Base-by-base conservation (phyloP, 257 asterid species). In the Rehmannia glutinosa region DNA sequence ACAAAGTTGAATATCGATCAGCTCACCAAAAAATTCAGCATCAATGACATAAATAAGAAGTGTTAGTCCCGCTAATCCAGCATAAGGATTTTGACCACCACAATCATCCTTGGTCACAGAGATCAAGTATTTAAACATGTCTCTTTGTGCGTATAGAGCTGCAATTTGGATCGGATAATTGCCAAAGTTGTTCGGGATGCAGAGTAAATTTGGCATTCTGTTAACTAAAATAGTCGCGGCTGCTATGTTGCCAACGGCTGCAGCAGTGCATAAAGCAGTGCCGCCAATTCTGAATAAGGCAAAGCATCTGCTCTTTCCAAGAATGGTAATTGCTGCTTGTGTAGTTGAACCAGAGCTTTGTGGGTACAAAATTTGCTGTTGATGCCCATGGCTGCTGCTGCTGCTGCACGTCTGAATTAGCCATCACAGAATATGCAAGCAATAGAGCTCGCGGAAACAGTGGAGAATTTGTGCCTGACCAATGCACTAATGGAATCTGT, bases 301-400 rank as follows among this genome's bases (percentile, higher is more conserved):
- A n/a, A n/a, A n/a, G n/a, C n/a, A n/a, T n/a, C n/a, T n/a, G n/a
- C n/a, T n/a, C 28, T 42, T 38, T 73, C 73, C 77, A 73, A 19
- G 43, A 6, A 0, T 0, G 24, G 50, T 64, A 73, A 42, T 73
- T 65, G 8, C 56, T n/a, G 9, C 41, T 27, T 6, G 8, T 11
- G 20, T 19, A 8, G 41, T 20, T 11, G 15, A 66, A n/a, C 64
- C 64, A 38, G 7, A 73, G 69, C 50, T 58, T 66, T 15, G 52
- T 38, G 8, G 77, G 53, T 0, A 56, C 49, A 24, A 33, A 32
- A 32, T 53, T 62, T 3, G 39, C 30, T 66, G 53, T 66, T 2
- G 9, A 9, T 39, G 0, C 2, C 13, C 12, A 35, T 35, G 46
- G 46, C n/a, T n/a, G n/a, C n/a, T n/a, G n/a, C 46, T 11, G 16